These are phyloP conservation scores for Xylaria polymorpha DNA, from an alignment of 2,329 filamentous ascomycete species.

Conservation along the genomic window DNA sequence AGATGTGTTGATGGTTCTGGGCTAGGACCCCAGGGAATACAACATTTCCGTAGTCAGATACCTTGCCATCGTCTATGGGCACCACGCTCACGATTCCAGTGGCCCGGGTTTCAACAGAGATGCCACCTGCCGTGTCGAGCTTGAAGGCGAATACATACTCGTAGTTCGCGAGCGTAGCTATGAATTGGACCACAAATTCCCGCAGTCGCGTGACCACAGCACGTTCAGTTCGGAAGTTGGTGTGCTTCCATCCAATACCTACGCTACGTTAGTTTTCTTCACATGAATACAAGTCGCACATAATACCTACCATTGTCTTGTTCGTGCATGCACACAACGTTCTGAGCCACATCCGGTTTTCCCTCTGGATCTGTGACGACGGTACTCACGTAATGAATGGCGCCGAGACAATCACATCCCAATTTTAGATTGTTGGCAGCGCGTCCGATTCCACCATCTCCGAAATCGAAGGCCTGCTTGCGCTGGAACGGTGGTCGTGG, in stretches of 20 bases:
- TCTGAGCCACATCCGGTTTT: constrained; percentile 63
- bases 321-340: constrained; percentile 76
- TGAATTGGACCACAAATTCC: constrained; percentile 74
- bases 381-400: constrained; percentile 68
- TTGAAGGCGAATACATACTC: constrained; percentile 75
- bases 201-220: constrained; percentile 71
- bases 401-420: constrained; percentile 76
- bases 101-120: constrained; percentile 71
- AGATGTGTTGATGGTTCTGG: constrained; percentile 76
- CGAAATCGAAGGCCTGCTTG: constrained; percentile 77
- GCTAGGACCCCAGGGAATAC: constrained; percentile 72
- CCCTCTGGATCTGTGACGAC: constrained; percentile 66
- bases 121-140: constrained; percentile 71
- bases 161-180: constrained; percentile 77
- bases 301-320: constrained; percentile 66
- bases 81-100: constrained; percentile 77
- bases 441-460: constrained; percentile 72
- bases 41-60: constrained; percentile 69
- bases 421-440: constrained; percentile 74
- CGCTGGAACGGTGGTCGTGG: constrained; percentile 70
- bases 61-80: constrained; percentile 65
- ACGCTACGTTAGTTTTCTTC: constrained; percentile 22
- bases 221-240: constrained; percentile 72
- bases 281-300: neutral
- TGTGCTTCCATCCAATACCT: constrained; percentile 76